Base-by-base conservation (phyloP, 2,329 filamentous ascomycete genomes). In the Cytospora paraplurivora region DNA sequence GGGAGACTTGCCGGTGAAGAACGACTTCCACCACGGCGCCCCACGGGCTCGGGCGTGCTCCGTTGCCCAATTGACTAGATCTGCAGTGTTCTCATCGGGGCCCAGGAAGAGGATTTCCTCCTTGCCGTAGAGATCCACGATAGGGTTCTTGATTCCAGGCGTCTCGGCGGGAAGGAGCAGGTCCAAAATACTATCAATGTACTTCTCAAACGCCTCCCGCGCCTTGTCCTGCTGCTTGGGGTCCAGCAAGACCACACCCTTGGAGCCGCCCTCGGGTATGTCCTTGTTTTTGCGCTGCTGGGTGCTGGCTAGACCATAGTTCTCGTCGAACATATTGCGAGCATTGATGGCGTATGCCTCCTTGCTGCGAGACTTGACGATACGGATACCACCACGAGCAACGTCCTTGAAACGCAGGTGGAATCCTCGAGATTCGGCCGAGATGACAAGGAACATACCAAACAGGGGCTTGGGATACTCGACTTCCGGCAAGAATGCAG, bases 221-320 rank as follows among this genome's bases (percentile, higher is more conserved):
- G 90, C 90, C 79, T 94, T 96, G 77, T 97, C 92, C 78, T 99
- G 95, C 78, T 97, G 93, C 75, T 93, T 89, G 67, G 92, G 87
- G 76, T 99, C 94, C 49, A 99, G 87, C 54, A 99, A 85, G 66
- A 99, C 94, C 63, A 99, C 95, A 79, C 95, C 95, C 82, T 99
- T 99, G 72, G 94, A 96, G 62, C 95, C 95, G 68, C 95, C 95
- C 80, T 99, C 95, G 3, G 95, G 95, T 59, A 99, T 99, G 72
- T 99, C 95, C 82, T 99, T 99, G 85, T 99, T 99, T 86, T 99
- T 99, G 74, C 95, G 92, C 80, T 99, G 95, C 78, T 99, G 95
- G 0, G 95, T 99, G 78, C 96, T 98, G 68, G 95, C 94, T 66
- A 99, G 85, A 68, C 95, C 96, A 79, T 99, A 99, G 79, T 99